Conservation (phyloP, 1,139 yeast genomes). For the Spencermartinsiella ligniputridi region DNA sequence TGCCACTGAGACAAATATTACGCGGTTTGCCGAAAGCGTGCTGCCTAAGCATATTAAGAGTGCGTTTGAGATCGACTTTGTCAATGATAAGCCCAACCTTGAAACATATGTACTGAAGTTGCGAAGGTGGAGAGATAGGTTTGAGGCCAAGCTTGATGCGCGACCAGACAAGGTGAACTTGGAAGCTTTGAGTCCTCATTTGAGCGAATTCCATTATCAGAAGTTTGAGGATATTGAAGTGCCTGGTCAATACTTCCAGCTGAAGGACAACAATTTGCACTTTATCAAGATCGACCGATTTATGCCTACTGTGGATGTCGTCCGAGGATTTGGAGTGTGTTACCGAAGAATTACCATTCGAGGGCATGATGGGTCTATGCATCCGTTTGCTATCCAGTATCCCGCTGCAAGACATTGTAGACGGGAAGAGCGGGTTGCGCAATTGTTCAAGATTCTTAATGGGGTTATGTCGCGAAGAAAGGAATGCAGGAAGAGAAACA, state of each 20-base stretch:
- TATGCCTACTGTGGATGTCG: slow-evolving; percentile 81
- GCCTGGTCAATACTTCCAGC: slow-evolving; percentile 85
- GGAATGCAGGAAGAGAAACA: slow-evolving; percentile 80
- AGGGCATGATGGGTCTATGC: slow-evolving; percentile 89
- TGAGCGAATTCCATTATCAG: slow-evolving; percentile 96
- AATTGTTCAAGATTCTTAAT: slow-evolving; percentile 81
- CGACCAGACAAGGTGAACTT: slow-evolving; percentile 73
- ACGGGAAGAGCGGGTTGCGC: slow-evolving; percentile 92
- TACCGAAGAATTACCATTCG: slow-evolving; percentile 84
- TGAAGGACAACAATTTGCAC: slow-evolving; percentile 76
- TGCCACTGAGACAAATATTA: slow-evolving; percentile 84
- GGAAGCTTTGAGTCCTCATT: slow-evolving; percentile 89
- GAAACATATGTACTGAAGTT: slow-evolving; percentile 80
- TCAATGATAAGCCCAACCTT: slow-evolving; percentile 79
- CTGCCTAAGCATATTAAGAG: slow-evolving; percentile 85
- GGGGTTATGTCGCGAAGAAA: slow-evolving; percentile 76
- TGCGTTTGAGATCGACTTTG: slow-evolving; percentile 89
- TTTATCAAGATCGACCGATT: slow-evolving; percentile 91
- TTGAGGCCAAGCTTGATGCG: slow-evolving; percentile 81
- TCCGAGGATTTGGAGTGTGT: slow-evolving; percentile 90
- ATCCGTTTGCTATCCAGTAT: slow-evolving; percentile 92
- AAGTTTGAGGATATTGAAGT: slow-evolving; percentile 96
- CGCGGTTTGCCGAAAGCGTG: slow-evolving; percentile 89
- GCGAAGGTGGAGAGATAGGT: slow-evolving; percentile 87
- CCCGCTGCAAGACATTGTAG: slow-evolving; percentile 98